A percentile compares a stretch with the other conserved stretches of the same genome.
phyloP scores from a whole-genome alignment of 176 grass and related monocot species.

The Cymbopogon citratus region DNA sequence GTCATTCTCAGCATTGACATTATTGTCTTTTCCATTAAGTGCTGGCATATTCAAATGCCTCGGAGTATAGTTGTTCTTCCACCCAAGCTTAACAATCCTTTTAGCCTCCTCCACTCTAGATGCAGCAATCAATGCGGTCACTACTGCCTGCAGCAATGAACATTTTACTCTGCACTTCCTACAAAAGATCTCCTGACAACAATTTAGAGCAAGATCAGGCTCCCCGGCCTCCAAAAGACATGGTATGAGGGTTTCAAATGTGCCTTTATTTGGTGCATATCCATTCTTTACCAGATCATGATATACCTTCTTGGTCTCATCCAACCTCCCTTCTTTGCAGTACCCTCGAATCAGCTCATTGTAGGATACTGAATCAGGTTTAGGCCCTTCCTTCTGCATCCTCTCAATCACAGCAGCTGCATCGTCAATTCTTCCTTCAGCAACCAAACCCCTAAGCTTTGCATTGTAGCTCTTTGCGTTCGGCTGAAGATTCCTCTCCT shows the following conservation, averaged over 20 bases:
- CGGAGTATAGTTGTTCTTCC: constrained; percentile 38
- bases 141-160: constrained; percentile 39
- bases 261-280: constrained; percentile 30
- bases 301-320: constrained; percentile 44
- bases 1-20: not conserved
- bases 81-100: constrained; percentile 32
- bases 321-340: constrained; percentile 38
- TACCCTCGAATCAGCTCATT: constrained; percentile 54
- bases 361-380: constrained; percentile 49
- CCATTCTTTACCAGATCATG: constrained; percentile 38
- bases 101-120: constrained; percentile 43
- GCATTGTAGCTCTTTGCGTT: constrained; percentile 47
- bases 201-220: constrained; percentile 47
- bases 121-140: constrained; percentile 36
- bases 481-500: constrained; percentile 41
- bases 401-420: constrained; percentile 33
- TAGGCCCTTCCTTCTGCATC: constrained; percentile 44
- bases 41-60: constrained; percentile 33
- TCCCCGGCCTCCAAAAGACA: constrained; percentile 30
- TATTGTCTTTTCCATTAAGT: not conserved
- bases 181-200: constrained; percentile 39
- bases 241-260: constrained; percentile 48
- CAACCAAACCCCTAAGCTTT: constrained; percentile 55
- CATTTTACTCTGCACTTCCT: constrained; percentile 13
- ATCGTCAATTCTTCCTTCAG: constrained; percentile 30